Evolutionary conservation across 257 asterid species (phyloP).

Genomic region (Solanum raphanifolium): DNA sequence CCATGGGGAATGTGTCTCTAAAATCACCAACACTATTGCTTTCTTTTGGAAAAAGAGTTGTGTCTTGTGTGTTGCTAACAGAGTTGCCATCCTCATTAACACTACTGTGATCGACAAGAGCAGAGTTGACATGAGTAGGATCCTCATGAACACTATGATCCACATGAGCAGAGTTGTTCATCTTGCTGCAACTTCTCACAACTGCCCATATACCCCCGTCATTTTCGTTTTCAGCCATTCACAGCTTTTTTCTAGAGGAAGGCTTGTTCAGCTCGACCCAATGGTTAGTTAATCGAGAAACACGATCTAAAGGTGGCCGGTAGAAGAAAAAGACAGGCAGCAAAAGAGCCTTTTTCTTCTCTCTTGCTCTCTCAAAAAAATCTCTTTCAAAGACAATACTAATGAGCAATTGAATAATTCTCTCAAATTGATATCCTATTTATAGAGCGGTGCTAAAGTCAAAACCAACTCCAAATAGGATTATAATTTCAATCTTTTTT

Average conservation of each 20-base stretch:
- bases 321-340: not conserved
- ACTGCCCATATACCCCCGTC: slow-evolving; percentile 3
- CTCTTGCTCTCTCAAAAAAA: not conserved
- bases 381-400: not conserved
- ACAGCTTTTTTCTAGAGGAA: not conserved
- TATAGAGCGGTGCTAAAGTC: too few species aligned
- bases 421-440: not conserved
- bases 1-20: not conserved
- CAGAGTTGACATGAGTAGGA: not conserved
- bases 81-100: not conserved
- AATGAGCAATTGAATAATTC: not conserved
- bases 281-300: not conserved
- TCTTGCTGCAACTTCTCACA: not conserved
- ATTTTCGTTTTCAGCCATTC: not conserved
- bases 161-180: not conserved
- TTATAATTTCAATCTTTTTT: not conserved
- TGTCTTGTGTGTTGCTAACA: not conserved
- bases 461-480: not conserved
- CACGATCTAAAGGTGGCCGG: not conserved
- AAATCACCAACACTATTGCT: not conserved
- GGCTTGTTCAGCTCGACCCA: not conserved
- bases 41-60: not conserved
- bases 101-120: not conserved
- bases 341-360: not conserved
- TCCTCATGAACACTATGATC: not conserved